Evolutionary conservation across 1,284 basidiomycete species (phyloP), one percentile per base, ranked within the genome.

Genomic region (Inonotus obliquus): DNA sequence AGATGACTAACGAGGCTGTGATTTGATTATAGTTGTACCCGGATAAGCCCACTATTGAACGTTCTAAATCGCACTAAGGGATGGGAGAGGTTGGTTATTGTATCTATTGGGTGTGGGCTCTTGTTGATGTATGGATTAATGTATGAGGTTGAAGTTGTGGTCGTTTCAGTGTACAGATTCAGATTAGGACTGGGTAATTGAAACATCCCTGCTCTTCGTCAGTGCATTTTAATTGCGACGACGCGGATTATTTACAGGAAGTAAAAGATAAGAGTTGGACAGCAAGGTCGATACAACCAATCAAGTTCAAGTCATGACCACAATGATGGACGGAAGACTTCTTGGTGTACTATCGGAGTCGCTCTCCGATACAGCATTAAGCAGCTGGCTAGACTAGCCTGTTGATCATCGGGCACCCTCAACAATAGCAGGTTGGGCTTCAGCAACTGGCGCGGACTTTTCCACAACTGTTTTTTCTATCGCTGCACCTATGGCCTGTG

Each of bases 401-500:
- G 19, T 17, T 10, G 0, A 25, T 63, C 54, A 63, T 45, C 62
- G 59, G 6, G 62, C 62, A 35, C 66, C 68, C 63, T 70, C 69
- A 39, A 69, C 67, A 14, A 67, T 65, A 4, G 64, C 55, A 9
- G 69, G 69, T 35, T 65, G 68, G 11, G 57, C 64, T 62, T 74
- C 69, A 13, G 39, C 37, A 44, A 4, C 64, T 48, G 72, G 72
- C 61, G 68, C 67, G 32, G 72, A 64, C 19, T 75, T 77, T 38
- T 79, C 74, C n/a, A 51, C 19, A 1, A 47, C 57, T 0, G 57
- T 19, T 47, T 87, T 81, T 63, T 84, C 76, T 78, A 96, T 89
- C 11, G 93, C 91, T n/a, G 88, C 89, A 19, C 92, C 91, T 65
- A 97, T 78, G 3, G 93, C 94, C 72, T 96, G 92, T 1, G 94